phyloP scores from a whole-genome alignment of 2,329 filamentous ascomycete species.

The Apiospora hydei region DNA sequence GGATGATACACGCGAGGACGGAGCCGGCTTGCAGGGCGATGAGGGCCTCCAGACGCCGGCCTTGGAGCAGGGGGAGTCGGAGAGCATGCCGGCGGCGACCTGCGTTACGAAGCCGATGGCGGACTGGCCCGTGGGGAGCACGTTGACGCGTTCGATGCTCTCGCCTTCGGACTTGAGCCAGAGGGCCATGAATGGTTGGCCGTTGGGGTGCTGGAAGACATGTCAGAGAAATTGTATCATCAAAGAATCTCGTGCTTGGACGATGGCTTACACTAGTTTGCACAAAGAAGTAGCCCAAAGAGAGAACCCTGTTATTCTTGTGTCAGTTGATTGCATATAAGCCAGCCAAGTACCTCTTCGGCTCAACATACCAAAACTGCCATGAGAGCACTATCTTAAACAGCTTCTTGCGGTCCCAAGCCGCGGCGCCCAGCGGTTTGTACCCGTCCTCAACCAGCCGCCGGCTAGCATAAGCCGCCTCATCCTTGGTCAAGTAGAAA shows the following conservation, averaged over 20 bases:
- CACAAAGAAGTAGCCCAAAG: not conserved
- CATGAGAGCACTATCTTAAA: constrained; percentile 10
- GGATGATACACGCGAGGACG: constrained; percentile 26
- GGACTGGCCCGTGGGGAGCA: constrained; percentile 29
- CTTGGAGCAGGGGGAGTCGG: constrained; percentile 30
- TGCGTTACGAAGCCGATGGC: constrained; percentile 28
- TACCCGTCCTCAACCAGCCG: constrained; percentile 21
- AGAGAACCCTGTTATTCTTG: not conserved
- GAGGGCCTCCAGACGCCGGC: constrained; percentile 30
- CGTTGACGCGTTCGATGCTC: constrained; percentile 30
- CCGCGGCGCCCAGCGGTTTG: constrained; percentile 18
- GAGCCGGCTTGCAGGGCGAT: constrained; percentile 30
- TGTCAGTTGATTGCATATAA: not conserved
- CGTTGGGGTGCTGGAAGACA: constrained; percentile 24
- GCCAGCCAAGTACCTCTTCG: not conserved
- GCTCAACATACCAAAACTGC: constrained; percentile 22
- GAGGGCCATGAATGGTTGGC: constrained; percentile 29
- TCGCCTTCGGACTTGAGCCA: constrained; percentile 30
- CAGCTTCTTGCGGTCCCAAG: constrained; percentile 21
- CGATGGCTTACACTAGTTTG: not conserved
- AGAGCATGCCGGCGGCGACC: constrained; percentile 29
- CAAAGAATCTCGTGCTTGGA: not conserved
- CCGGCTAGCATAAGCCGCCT: constrained; percentile 5
- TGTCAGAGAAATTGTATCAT: constrained; percentile 20
- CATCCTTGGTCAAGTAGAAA: not conserved